These are phyloP conservation scores for Clarireedia monteithiana DNA, from an alignment of 2,329 filamentous ascomycete genomes.

Conservation along the genomic window DNA sequence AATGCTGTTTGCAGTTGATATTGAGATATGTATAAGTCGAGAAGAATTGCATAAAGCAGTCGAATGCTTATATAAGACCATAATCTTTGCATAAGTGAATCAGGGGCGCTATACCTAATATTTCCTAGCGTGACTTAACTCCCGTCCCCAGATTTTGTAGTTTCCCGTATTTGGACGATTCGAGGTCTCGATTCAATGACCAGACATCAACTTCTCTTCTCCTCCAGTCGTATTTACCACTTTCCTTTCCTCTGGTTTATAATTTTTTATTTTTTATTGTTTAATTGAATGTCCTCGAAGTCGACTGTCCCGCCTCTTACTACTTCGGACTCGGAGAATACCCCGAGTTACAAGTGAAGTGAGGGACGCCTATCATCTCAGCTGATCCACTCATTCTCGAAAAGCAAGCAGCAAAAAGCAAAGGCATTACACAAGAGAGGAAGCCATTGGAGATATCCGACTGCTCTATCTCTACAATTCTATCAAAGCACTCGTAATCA, in stretches of 20 bases:
- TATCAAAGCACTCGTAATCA: conserved; percentile 4
- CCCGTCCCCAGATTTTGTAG: too few relatives aligned
- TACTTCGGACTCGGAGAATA: neutral
- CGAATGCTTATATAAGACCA: too few relatives aligned
- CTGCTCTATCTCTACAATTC: neutral
- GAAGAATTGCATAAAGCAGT: too few relatives aligned
- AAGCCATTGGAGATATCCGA: conserved; percentile 4
- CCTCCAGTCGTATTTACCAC: neutral
- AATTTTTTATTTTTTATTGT: conserved; percentile 2
- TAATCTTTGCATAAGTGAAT: too few relatives aligned
- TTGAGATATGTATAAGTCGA: too few relatives aligned
- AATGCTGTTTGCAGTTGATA: too few relatives aligned
- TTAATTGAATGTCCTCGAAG: conserved; percentile 1
- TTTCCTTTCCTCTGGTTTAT: conserved; percentile 4
- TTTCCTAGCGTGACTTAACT: too few relatives aligned
- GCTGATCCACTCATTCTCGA: neutral
- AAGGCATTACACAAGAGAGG: neutral
- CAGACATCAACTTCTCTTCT: conserved; percentile 4
- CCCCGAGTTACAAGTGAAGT: neutral
- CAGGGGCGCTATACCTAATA: too few relatives aligned
- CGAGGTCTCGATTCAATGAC: conserved; percentile 5
- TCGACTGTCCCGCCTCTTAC: neutral
- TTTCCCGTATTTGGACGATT: neutral
- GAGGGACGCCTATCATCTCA: neutral
- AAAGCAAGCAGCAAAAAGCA: neutral